Evolutionary conservation across 768 basidiomycete genomes (phyloP).

Genomic region (Podaxis sp.): DNA sequence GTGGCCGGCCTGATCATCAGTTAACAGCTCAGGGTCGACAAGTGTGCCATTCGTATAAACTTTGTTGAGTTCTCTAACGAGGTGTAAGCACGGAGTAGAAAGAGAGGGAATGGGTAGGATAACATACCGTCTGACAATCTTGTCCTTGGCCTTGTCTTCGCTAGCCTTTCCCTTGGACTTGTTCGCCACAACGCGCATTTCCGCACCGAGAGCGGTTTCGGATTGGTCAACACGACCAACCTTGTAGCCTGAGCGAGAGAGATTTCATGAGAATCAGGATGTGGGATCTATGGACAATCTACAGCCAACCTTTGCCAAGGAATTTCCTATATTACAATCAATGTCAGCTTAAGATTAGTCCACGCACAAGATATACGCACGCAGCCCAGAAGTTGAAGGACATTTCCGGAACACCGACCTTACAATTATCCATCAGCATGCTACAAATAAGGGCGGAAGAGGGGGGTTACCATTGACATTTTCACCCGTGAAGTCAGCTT

Average conservation of each 20-base stretch:
- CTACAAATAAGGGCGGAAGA: not conserved
- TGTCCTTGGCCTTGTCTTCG: slow-evolving; percentile 68
- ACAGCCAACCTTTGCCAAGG: slow-evolving; percentile 65
- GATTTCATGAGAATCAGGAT: not conserved
- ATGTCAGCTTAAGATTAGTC: not conserved
- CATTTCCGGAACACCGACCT: slow-evolving; percentile 96
- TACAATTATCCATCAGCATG: slow-evolving; percentile 4
- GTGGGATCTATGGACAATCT: not conserved
- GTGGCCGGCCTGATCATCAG: slow-evolving; percentile 93
- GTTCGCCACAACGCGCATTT: slow-evolving; percentile 86
- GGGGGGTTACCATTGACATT: slow-evolving; percentile 87
- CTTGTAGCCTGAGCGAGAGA: slow-evolving; percentile 64
- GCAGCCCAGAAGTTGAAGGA: slow-evolving; percentile 93
- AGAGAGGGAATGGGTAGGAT: not conserved
- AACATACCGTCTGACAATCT: slow-evolving; percentile 81
- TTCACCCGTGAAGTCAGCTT: slow-evolving; percentile 92
- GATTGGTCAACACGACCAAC: slow-evolving; percentile 96
- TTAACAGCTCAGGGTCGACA: slow-evolving; percentile 84
- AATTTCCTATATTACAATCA: slow-evolving; percentile 57
- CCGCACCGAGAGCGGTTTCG: slow-evolving; percentile 95
- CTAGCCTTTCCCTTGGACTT: slow-evolving; percentile 57
- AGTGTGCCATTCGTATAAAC: slow-evolving; percentile 97
- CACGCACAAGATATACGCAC: slow-evolving; percentile 40
- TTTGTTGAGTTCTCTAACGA: slow-evolving; percentile 80
- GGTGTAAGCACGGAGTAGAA: not conserved